Percentiles rank a stretch among this genome's conserved stretches.
phyloP scores from a whole-genome alignment of 768 basidiomycete species.

The Mycena capillaripes region DNA sequence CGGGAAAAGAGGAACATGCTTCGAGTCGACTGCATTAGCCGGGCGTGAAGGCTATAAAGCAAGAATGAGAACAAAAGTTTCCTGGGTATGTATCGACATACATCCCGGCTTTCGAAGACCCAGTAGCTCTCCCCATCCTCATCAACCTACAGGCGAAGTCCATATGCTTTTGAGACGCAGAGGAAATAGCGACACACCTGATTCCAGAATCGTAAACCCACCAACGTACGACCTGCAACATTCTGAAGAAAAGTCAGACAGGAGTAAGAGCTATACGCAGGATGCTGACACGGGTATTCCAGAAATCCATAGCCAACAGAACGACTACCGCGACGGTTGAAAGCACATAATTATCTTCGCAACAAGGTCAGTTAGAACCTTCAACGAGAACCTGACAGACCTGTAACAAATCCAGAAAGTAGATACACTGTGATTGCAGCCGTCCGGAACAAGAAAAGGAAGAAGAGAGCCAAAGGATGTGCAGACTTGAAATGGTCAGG shows the following conservation, averaged over 20 bases:
- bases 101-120: slow-evolving; percentile 98
- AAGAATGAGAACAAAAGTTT: slow-evolving; percentile 17
- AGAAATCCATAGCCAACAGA: slow-evolving; percentile 96
- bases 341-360: slow-evolving; percentile 92
- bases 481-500: slow-evolving; percentile 66
- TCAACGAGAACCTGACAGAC: neutral
- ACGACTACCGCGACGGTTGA: slow-evolving; percentile 95
- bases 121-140: slow-evolving; percentile 96
- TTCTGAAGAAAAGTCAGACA: slow-evolving; percentile 66
- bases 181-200: slow-evolving; percentile 63
- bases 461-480: slow-evolving; percentile 87
- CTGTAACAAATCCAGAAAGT: slow-evolving; percentile 78
- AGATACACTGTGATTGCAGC: slow-evolving; percentile 94
- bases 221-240: slow-evolving; percentile 92
- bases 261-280: neutral
- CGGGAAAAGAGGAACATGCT: slow-evolving; percentile 59
- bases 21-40: slow-evolving; percentile 90
- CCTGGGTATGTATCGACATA: slow-evolving; percentile 55
- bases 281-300: slow-evolving; percentile 90
- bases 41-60: slow-evolving; percentile 84
- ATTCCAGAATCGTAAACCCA: slow-evolving; percentile 98
- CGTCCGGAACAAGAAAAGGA: slow-evolving; percentile 89
- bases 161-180: neutral
- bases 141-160: slow-evolving; percentile 80
- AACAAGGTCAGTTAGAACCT: slow-evolving; percentile 40